A percentile compares a stretch with the other conserved stretches of the same genome.
Conservation (phyloP, 2,329 filamentous ascomycete genomes). For the Triangularia setosa region DNA sequence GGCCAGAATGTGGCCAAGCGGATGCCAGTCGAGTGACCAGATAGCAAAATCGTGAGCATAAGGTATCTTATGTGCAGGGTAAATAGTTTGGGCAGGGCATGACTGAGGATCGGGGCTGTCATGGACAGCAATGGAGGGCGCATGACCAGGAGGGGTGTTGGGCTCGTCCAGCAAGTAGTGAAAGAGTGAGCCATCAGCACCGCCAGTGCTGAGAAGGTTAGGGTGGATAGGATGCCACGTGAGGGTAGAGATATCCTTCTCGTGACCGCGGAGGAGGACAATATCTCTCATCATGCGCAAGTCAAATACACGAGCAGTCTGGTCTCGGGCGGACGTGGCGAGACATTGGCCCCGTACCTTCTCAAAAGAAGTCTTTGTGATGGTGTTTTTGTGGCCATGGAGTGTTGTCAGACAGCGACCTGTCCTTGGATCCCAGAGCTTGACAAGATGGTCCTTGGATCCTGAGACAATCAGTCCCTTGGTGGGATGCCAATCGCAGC, state of each 20-base stretch:
- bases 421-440: slow-evolving; percentile 95
- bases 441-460: slow-evolving; percentile 95
- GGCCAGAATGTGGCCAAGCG: slow-evolving; percentile 88
- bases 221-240: slow-evolving; percentile 92
- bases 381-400: slow-evolving; percentile 95
- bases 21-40: slow-evolving; percentile 98
- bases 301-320: slow-evolving; percentile 90
- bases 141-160: slow-evolving; percentile 72
- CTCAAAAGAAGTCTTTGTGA: slow-evolving; percentile 90
- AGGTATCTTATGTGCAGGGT: slow-evolving; percentile 80
- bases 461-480: slow-evolving; percentile 93
- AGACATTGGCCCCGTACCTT: slow-evolving; percentile 78
- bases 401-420: slow-evolving; percentile 87
- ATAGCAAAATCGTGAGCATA: slow-evolving; percentile 93
- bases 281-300: slow-evolving; percentile 98
- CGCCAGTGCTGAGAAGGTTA: slow-evolving; percentile 84
- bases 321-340: slow-evolving; percentile 88
- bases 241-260: slow-evolving; percentile 91
- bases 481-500: slow-evolving; percentile 93
- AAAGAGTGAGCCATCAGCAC: slow-evolving; percentile 81
- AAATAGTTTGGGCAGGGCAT: slow-evolving; percentile 83
- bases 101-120: slow-evolving; percentile 76
- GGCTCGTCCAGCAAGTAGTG: slow-evolving; percentile 97
- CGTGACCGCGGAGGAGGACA: slow-evolving; percentile 85
- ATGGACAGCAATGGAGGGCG: slow-evolving; percentile 74